These are phyloP conservation scores for Daphne laureola DNA, from an alignment of 441 rosid species.

Conservation along the genomic window DNA sequence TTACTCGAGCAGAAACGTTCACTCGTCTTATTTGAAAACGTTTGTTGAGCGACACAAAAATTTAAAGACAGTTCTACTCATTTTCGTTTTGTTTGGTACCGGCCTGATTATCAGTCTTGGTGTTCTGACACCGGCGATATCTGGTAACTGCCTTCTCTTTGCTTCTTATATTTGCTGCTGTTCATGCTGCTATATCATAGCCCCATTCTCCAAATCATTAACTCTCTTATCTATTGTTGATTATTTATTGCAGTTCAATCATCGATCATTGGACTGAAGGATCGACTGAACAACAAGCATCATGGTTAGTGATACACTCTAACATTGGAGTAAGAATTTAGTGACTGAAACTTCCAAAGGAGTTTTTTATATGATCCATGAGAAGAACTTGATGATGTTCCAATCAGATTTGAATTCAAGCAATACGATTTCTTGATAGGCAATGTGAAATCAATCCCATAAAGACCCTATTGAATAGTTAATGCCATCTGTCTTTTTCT, in stretches of 20 bases:
- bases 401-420: too few relatives aligned
- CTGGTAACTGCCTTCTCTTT: constrained; percentile 33
- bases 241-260: constrained; percentile 55
- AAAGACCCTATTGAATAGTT: too few relatives aligned
- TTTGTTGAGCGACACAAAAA: constrained; percentile 54
- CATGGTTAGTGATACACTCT: constrained; percentile 38
- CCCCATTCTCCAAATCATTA: background rate
- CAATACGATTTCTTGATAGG: too few relatives aligned
- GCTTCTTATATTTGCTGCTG: constrained; percentile 3
- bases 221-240: constrained; percentile 12
- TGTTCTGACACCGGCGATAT: constrained; percentile 78
- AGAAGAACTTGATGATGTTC: too few relatives aligned
- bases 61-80: constrained; percentile 56
- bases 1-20: constrained; percentile 32
- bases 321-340: too few relatives aligned
- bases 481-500: too few relatives aligned
- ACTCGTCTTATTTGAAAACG: constrained; percentile 41
- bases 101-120: constrained; percentile 49
- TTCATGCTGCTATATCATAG: background rate
- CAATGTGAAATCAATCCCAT: too few relatives aligned
- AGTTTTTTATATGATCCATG: too few relatives aligned
- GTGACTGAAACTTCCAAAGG: too few relatives aligned
- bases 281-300: constrained; percentile 36
- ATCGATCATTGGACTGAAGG: constrained; percentile 63
- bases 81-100: constrained; percentile 65